Evolutionary conservation across 1,284 basidiomycete genomes (phyloP).

Genomic region (Grifola frondosa): DNA sequence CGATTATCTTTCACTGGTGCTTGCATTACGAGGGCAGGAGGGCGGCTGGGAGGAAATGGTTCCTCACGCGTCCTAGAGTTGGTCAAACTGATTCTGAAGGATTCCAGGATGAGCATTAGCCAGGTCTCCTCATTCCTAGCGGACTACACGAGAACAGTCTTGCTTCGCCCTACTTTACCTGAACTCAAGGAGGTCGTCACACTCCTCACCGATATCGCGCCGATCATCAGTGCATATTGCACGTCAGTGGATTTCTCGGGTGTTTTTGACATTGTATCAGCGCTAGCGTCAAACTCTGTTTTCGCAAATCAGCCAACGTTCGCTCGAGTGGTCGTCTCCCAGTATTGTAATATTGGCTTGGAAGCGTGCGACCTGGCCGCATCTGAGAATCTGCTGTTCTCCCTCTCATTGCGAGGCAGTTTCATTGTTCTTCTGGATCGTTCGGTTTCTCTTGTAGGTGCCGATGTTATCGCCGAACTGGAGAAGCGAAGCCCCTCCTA

Average conservation of each 20-base stretch:
- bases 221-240: slow-evolving; percentile 55
- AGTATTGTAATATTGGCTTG: slow-evolving; percentile 60
- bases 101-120: slow-evolving; percentile 40
- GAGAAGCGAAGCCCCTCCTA: slow-evolving; percentile 56
- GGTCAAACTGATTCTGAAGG: slow-evolving; percentile 58
- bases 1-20: slow-evolving; percentile 65
- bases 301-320: slow-evolving; percentile 56
- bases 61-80: slow-evolving; percentile 58
- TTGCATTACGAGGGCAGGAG: slow-evolving; percentile 59
- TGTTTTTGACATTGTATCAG: slow-evolving; percentile 54
- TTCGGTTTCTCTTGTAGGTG: slow-evolving; percentile 51
- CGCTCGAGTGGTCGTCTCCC: slow-evolving; percentile 51
- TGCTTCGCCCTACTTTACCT: slow-evolving; percentile 45
- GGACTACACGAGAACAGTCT: slow-evolving; percentile 46
- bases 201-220: slow-evolving; percentile 57
- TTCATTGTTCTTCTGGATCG: slow-evolving; percentile 55
- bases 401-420: slow-evolving; percentile 47
- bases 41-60: slow-evolving; percentile 46
- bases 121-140: slow-evolving; percentile 50
- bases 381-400: slow-evolving; percentile 50
- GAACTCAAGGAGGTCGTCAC: slow-evolving; percentile 50
- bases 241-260: slow-evolving; percentile 60
- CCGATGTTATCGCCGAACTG: slow-evolving; percentile 57
- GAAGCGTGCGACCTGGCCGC: slow-evolving; percentile 55
- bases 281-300: slow-evolving; percentile 44